Evolutionary conservation across 352 stramenopile species (phyloP), one percentile per base, ranked within the genome.

Genomic region (Globisporangium middletonii): DNA sequence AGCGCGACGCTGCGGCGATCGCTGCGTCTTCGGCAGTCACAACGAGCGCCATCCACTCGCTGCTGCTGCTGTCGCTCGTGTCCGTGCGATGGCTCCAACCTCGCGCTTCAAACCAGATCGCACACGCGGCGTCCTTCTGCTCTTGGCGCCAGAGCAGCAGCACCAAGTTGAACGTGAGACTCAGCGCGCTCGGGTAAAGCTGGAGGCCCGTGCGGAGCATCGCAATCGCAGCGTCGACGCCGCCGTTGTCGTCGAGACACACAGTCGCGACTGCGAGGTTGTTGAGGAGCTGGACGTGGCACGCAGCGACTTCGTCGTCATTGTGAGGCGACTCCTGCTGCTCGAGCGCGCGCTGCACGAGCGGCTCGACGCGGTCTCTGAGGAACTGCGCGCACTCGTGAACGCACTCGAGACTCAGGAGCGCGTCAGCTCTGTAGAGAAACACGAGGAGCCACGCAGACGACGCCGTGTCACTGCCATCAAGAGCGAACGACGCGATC

Each of bases 371-470:
- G 33, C 53, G 50, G 1, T 63, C 33, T 12, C 67, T 62, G 9
- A 95, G 62, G 8, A 77, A 77, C 23, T 63, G 28, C 2, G 68
- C 60, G 43, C 79, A 91, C 28, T 88, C 79, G 33, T 75, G 60
- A 2, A 92, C 71, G n/a, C 69, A 72, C 56, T 92, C 83, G 44
- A 93, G 67, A 55, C 81, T 89, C 19, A 95, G 52, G 28, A 93
- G 64, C 13, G 83, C 79, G 30, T 95, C 85, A 2, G 81, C 77
- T 63, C 80, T 86, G 66, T 90, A 91, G 12, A 90, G 73, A 0
- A 76, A 51, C 8, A 84, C 15, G 12, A 78, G 43, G 5, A 72
- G 27, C 49, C 50, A 46, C 53, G 13, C 41, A 23, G 18, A 13
- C 7, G 41, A 19, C 6, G 13, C 15, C 2, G 23, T 23, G 23